Base-by-base conservation (phyloP, 2,329 filamentous ascomycete genomes). In the Alternaria metachromatica region DNA sequence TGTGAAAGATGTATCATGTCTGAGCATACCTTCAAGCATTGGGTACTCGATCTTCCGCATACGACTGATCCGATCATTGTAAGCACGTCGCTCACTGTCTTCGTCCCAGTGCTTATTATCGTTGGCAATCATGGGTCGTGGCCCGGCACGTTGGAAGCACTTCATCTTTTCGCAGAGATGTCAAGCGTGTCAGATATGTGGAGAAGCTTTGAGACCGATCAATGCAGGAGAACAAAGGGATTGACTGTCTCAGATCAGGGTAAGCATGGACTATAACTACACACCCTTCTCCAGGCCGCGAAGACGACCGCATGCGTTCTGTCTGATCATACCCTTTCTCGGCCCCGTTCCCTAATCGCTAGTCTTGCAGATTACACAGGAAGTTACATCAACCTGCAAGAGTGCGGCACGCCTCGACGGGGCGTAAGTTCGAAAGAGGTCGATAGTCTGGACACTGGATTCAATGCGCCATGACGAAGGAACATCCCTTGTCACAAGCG, bases 41-140 rank as follows among this genome's bases (percentile, higher is more conserved):
- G 72, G 72, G 41, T 74, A 76, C 55, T 76, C 72, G 6, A 13
- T 21, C 26, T 67, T 67, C 23, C 70, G 64, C 37, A 74, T 55
- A 11, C 37, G 48, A 25, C 58, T 61, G 26, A 72, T 59, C 1
- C 55, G 51, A 15, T 58, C 48, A 49, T 73, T 67, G 26, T 73
- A 72, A 4, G 37, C 55, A 13, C 61, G n/a, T 23, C 62, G 60
- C 30, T 62, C 53, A 44, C 10, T n/a, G 12, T 63, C 26, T 15
- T 45, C 33, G 13, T 26, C 20, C 9, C 30, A 13, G 18, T n/a
- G 6, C 8, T 15, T n/a, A 18, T 20, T 10, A 12, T 46, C n/a
- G 12, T 6, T 51, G 13, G 15, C 50, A 20, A n/a, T 30, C 15
- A 30, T 45, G 15, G 25, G 37, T 6, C 50, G 18, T 37, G n/a